Percentiles rank a stretch among this genome's conserved stretches.
phyloP scores from a whole-genome alignment of 768 basidiomycete species.

The Termitomyces bulborhizus region DNA sequence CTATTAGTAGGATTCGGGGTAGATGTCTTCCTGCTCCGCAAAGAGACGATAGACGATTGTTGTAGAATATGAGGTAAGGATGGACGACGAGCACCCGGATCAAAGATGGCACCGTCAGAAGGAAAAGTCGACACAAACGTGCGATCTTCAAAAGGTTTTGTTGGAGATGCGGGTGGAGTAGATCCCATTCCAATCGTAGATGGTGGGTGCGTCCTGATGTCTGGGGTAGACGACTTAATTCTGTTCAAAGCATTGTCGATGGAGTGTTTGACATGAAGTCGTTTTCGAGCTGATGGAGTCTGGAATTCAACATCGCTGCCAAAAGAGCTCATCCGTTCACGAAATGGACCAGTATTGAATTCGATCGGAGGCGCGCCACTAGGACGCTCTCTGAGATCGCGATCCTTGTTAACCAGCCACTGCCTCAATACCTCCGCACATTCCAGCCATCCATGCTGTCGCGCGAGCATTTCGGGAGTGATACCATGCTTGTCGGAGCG shows the following conservation, averaged over 20 bases:
- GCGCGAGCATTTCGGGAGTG: conserved; percentile 80
- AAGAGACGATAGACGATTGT: conserved; percentile 20
- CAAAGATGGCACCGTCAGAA: conserved; percentile 26
- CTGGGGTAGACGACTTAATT: conserved; percentile 28
- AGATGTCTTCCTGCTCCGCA: conserved; percentile 29
- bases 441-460: conserved; percentile 72
- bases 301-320: conserved; percentile 21
- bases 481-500: conserved; percentile 88
- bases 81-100: conserved; percentile 48
- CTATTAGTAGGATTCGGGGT: conserved; percentile 22
- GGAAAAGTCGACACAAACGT: conserved; percentile 30
- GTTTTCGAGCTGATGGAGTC: conserved; percentile 31
- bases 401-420: conserved; percentile 59
- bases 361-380: conserved; percentile 23
- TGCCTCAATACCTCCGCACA: conserved; percentile 69
- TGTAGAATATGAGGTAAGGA: conserved; percentile 57
- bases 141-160: conserved; percentile 38
- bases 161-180: conserved; percentile 39
- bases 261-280: conserved; percentile 70
- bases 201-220: conserved; percentile 22
- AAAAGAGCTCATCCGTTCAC: conserved; percentile 16
- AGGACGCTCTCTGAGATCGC: conserved; percentile 50
- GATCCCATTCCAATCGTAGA: conserved; percentile 10
- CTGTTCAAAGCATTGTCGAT: conserved; percentile 67
- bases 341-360: conserved; percentile 9